A percentile compares a stretch with the other conserved stretches of the same genome.
These are phyloP conservation scores for Thielaviopsis ethacetica DNA, from an alignment of 2,329 filamentous ascomycete species.

Conservation along the genomic window DNA sequence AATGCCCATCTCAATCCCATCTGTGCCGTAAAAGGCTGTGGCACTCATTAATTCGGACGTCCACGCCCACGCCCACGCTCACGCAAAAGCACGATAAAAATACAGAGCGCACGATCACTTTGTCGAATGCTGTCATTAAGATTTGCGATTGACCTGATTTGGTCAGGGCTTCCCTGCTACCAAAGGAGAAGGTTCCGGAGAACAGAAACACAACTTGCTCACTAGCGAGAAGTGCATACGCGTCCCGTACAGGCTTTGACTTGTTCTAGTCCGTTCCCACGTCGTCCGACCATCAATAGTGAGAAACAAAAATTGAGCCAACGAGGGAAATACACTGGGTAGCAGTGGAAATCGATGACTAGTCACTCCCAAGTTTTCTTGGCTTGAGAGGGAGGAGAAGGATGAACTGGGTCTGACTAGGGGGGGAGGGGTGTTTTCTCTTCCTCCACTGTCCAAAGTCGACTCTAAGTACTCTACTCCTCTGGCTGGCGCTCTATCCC, in stretches of 20 bases:
- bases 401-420: background rate
- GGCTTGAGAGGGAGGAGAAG: background rate
- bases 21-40: too few species aligned
- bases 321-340: too few species aligned
- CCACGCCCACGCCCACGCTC: background rate
- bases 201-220: background rate
- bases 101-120: background rate
- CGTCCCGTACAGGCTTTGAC: background rate
- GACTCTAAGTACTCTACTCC: background rate
- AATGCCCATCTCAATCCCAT: too few species aligned
- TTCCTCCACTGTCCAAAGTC: background rate
- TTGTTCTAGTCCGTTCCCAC: slow-evolving; percentile 1
- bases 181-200: background rate
- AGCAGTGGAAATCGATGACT: too few species aligned
- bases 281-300: slow-evolving; percentile 5
- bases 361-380: background rate
- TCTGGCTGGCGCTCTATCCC: background rate
- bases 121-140: background rate
- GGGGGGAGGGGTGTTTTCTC: background rate
- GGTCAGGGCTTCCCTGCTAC: background rate
- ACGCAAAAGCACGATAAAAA: background rate
- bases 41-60: too few species aligned
- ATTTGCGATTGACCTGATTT: background rate
- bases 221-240: slow-evolving; percentile 1
- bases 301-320: background rate